Evolutionary conservation across 192 early-diverging fungal species (phyloP).

Genomic region (Entomortierella parvispora): DNA sequence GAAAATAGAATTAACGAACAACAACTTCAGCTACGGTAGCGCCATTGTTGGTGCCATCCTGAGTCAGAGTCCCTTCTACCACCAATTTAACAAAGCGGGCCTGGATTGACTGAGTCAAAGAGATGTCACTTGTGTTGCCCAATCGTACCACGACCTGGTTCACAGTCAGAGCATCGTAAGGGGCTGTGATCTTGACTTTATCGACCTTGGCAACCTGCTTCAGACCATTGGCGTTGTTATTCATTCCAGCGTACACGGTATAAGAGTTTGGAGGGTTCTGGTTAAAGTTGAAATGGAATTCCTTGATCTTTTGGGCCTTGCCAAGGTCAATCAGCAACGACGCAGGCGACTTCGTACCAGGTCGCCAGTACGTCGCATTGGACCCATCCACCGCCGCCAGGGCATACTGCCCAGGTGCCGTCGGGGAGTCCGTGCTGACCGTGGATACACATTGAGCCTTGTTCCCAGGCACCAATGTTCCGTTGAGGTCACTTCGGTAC

Average conservation of each 20-base stretch:
- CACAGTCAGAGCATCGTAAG: constrained; percentile 31
- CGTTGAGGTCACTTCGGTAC: constrained; percentile 42
- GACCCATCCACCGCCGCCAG: constrained; percentile 46
- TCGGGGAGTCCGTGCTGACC: constrained; percentile 15
- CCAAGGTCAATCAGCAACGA: constrained; percentile 42
- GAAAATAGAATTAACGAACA: too few species aligned
- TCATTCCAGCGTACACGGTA: constrained; percentile 19
- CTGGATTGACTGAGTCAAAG: constrained; percentile 14
- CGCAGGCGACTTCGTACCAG: constrained; percentile 21
- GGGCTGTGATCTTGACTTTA: constrained; percentile 38
- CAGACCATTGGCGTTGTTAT: constrained; percentile 2
- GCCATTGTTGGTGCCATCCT: constrained; percentile 26
- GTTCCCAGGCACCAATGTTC: constrained; percentile 37
- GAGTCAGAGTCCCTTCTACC: constrained; percentile 33
- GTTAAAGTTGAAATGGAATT: constrained; percentile 50
- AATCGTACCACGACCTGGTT: constrained; percentile 21
- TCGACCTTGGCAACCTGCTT: constrained; percentile 43
- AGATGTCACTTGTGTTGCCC: constrained; percentile 42
- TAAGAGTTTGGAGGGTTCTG: constrained; percentile 39
- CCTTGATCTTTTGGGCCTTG: constrained; percentile 20
- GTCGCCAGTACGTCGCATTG: constrained; percentile 49
- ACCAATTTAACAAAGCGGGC: constrained; percentile 35
- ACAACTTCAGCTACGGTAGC: constrained; percentile 47
- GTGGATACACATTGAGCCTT: constrained; percentile 29
- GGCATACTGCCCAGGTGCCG: constrained; percentile 40